Percentiles rank a stretch among this genome's conserved stretches.
Conservation (phyloP, 768 basidiomycete species). For the Tulasnella sp. region DNA sequence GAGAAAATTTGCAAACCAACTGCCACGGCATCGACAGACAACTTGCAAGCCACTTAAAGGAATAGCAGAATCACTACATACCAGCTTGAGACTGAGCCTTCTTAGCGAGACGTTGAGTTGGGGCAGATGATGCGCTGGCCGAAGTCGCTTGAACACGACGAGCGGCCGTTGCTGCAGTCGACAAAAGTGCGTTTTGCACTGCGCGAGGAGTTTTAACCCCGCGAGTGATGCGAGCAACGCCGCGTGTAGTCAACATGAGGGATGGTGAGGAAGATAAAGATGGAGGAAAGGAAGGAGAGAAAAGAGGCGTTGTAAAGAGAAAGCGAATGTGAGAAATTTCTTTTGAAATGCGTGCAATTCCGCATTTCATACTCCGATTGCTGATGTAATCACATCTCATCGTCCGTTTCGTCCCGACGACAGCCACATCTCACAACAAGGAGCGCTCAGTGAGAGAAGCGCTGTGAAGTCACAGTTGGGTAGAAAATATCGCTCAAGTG, state of each 20-base stretch:
- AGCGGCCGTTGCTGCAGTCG: conserved; percentile 51
- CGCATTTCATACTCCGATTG: background rate
- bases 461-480: background rate
- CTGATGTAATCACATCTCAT: too few relatives aligned
- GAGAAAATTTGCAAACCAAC: background rate
- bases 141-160: too few relatives aligned
- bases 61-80: conserved; percentile 7
- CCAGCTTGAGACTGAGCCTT: conserved; percentile 7
- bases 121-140: conserved; percentile 24
- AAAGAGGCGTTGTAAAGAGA: background rate
- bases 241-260: conserved; percentile 35
- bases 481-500: too few relatives aligned
- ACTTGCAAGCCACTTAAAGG: background rate
- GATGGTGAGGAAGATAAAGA: background rate
- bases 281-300: conserved; percentile 11
- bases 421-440: background rate
- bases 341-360: background rate
- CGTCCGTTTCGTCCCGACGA: conserved; percentile 6
- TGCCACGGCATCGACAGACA: background rate
- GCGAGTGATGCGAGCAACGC: conserved; percentile 77
- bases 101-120: conserved; percentile 18
- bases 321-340: background rate
- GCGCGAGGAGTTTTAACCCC: conserved; percentile 62
- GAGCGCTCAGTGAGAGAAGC: background rate
- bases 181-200: conserved; percentile 74